These are phyloP conservation scores for Tylopilus vinaceipallidus DNA, from an alignment of 768 basidiomycete genomes.

Conservation along the genomic window DNA sequence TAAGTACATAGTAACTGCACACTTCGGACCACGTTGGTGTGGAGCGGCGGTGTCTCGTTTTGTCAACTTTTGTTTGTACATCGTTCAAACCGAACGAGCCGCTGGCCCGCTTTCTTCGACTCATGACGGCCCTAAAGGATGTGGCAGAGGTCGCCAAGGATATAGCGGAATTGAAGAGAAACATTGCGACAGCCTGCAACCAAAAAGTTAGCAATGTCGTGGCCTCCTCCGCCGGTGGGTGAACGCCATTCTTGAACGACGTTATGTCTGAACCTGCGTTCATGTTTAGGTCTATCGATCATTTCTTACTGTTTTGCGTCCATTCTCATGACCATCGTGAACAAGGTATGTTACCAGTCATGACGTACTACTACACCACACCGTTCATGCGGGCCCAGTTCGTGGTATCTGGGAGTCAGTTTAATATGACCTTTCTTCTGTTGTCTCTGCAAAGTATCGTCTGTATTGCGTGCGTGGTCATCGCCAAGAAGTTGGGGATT, in stretches of 20 bases:
- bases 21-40: too few relatives aligned
- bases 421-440: slow-evolving; percentile 97
- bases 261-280: background rate
- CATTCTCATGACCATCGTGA: slow-evolving; percentile 95
- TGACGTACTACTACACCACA: background rate
- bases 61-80: background rate
- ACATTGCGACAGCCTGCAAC: slow-evolving; percentile 41
- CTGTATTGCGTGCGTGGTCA: slow-evolving; percentile 73
- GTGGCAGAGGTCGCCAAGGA: slow-evolving; percentile 37
- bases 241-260: background rate
- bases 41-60: background rate
- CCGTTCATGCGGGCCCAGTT: slow-evolving; percentile 49
- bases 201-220: slow-evolving; percentile 16
- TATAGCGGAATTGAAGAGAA: slow-evolving; percentile 54
- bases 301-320: slow-evolving; percentile 88
- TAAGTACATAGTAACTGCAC: too few relatives aligned
- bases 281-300: slow-evolving; percentile 72
- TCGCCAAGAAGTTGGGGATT: slow-evolving; percentile 71
- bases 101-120: background rate
- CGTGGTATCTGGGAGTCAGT: slow-evolving; percentile 89
- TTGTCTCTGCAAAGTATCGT: slow-evolving; percentile 89
- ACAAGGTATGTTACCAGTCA: slow-evolving; percentile 66
- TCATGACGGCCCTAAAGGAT: slow-evolving; percentile 18
- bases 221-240: slow-evolving; percentile 27
- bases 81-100: background rate